Conservation (phyloP, 768 basidiomycete species). For the Collybiopsis luxurians region DNA sequence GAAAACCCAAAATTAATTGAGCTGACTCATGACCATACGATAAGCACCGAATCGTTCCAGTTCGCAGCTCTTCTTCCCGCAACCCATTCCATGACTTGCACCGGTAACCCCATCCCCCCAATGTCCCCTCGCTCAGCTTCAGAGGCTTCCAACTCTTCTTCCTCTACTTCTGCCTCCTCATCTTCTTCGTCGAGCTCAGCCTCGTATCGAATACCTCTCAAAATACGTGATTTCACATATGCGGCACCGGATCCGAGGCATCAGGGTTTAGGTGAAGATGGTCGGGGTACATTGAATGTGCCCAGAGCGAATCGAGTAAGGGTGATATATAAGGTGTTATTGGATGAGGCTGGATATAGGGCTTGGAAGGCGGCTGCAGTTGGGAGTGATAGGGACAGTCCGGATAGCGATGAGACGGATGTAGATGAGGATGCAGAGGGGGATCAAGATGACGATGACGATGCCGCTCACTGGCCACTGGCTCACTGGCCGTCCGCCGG, state of each 20-base stretch:
- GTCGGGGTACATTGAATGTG: neutral
- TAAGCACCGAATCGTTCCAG: neutral
- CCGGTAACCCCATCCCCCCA: neutral
- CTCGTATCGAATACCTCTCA: neutral
- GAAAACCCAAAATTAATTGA: too few species aligned
- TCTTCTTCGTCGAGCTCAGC: neutral
- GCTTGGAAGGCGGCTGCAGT: neutral
- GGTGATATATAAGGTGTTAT: neutral
- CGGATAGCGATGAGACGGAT: neutral
- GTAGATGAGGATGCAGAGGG: neutral
- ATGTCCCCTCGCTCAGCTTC: neutral
- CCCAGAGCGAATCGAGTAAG: neutral
- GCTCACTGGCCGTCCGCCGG: neutral
- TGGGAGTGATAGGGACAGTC: neutral
- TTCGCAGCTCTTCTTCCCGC: neutral
- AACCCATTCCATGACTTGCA: neutral
- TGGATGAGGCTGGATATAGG: neutral
- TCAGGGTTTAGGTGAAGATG: slow-evolving; percentile 7
- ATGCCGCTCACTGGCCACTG: neutral
- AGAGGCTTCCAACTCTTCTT: neutral
- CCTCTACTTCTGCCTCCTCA: neutral
- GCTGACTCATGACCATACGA: neutral
- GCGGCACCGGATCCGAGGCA: slow-evolving; percentile 3
- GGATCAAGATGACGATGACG: neutral
- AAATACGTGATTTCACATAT: slow-evolving; percentile 4